These are phyloP conservation scores for Grosmannia penicillata DNA, from an alignment of 2,329 filamentous ascomycete species.

Conservation along the genomic window DNA sequence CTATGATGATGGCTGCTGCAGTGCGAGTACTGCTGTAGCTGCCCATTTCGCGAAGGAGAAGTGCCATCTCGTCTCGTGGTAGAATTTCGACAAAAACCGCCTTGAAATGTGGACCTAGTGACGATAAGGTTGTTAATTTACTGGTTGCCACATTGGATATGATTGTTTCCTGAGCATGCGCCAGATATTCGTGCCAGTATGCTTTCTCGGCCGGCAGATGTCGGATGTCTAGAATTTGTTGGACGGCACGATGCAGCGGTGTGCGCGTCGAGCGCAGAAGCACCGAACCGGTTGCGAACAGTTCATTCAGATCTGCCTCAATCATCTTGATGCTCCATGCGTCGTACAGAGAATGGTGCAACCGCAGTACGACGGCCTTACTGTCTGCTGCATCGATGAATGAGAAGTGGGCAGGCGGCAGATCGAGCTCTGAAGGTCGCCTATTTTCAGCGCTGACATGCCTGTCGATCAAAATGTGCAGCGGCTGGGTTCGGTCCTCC, in stretches of 20 bases:
- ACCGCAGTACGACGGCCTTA: conserved; percentile 11
- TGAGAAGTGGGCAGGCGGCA: conserved; percentile 9
- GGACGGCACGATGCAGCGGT: background rate
- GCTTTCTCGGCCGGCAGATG: background rate
- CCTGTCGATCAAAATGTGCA: background rate
- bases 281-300: background rate
- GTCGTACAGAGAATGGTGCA: conserved; percentile 14
- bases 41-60: background rate
- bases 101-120: conserved; percentile 9
- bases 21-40: conserved; percentile 1
- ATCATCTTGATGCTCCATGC: conserved; percentile 15
- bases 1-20: conserved; percentile 6
- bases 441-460: background rate
- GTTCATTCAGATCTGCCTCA: conserved; percentile 7
- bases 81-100: conserved; percentile 3
- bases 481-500: background rate
- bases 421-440: conserved; percentile 3
- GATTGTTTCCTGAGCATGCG: background rate
- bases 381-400: conserved; percentile 11
- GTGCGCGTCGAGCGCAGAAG: background rate
- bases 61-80: background rate
- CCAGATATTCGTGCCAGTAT: conserved; percentile 1
- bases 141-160: background rate
- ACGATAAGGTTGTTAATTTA: background rate
- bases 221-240: background rate